Evolutionary conservation across 2,329 filamentous ascomycete species (phyloP).

Genomic region (Simplicillium sp.): DNA sequence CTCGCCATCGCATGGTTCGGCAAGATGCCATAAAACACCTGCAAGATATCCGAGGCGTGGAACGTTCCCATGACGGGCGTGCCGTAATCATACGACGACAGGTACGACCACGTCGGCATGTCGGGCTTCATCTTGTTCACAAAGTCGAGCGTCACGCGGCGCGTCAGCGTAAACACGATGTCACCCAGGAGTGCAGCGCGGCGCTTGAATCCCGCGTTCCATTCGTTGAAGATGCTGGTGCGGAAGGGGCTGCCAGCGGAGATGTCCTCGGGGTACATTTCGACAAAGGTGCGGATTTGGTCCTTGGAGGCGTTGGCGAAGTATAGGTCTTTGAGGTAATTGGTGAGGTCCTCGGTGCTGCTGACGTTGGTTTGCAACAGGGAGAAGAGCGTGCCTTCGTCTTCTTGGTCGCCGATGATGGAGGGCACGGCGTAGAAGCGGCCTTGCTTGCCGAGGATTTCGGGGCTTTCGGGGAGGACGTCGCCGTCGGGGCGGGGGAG

Average conservation of each 20-base stretch:
- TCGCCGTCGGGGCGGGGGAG: slow-evolving; percentile 63
- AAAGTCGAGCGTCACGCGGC: slow-evolving; percentile 51
- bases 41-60: slow-evolving; percentile 57
- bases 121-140: slow-evolving; percentile 36
- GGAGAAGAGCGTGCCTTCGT: slow-evolving; percentile 69
- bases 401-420: slow-evolving; percentile 65
- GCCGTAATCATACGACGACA: slow-evolving; percentile 62
- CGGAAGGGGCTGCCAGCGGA: slow-evolving; percentile 61
- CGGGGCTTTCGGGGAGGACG: slow-evolving; percentile 52
- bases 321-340: slow-evolving; percentile 51
- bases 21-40: slow-evolving; percentile 57
- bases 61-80: slow-evolving; percentile 67
- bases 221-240: slow-evolving; percentile 57
- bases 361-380: slow-evolving; percentile 62
- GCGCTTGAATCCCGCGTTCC: slow-evolving; percentile 70
- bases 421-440: slow-evolving; percentile 38
- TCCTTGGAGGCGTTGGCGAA: slow-evolving; percentile 46
- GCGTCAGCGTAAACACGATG: slow-evolving; percentile 62
- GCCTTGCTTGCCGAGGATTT: slow-evolving; percentile 41
- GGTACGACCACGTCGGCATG: slow-evolving; percentile 67
- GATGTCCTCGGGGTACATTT: slow-evolving; percentile 48
- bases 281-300: slow-evolving; percentile 46
- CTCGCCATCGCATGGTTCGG: slow-evolving; percentile 51
- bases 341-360: slow-evolving; percentile 44
- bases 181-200: slow-evolving; percentile 69